These are phyloP conservation scores for Endocladia muricata DNA, from an alignment of 31 red algal species.

Conservation along the genomic window DNA sequence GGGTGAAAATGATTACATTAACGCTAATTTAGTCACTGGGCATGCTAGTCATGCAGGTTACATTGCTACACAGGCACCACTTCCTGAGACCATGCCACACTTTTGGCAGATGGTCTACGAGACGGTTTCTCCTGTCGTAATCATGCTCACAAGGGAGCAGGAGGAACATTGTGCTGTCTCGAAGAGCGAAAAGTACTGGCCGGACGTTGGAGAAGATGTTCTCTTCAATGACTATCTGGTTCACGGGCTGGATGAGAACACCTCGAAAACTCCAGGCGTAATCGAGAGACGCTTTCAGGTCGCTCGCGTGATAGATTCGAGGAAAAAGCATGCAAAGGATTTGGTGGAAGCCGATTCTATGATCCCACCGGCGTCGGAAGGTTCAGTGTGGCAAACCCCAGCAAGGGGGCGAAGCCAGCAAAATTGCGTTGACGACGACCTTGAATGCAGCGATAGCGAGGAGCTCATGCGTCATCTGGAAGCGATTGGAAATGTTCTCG, in stretches of 20 bases:
- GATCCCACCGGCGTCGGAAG: constrained; percentile 27
- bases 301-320: constrained; percentile 46
- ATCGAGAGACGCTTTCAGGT: constrained; percentile 57
- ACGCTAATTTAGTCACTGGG: constrained; percentile 76
- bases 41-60: constrained; percentile 56
- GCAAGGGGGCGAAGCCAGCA: constrained; percentile 22
- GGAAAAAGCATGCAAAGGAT: constrained; percentile 58
- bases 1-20: constrained; percentile 81
- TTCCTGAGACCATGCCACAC: constrained; percentile 55
- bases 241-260: constrained; percentile 39
- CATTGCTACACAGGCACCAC: constrained; percentile 87
- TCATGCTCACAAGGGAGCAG: constrained; percentile 80
- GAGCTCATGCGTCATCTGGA: constrained; percentile 60
- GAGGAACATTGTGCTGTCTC: constrained; percentile 53
- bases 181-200: constrained; percentile 80
- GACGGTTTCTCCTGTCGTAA: constrained; percentile 59
- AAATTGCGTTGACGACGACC: constrained; percentile 39
- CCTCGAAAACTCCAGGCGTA: constrained; percentile 11
- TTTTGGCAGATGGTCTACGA: constrained; percentile 98
- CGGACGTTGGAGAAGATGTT: constrained; percentile 52
- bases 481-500: constrained; percentile 57
- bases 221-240: constrained; percentile 61
- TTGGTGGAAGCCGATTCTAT: constrained; percentile 59
- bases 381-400: constrained; percentile 47
- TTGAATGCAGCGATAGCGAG: constrained; percentile 45